Evolutionary conservation across 2,329 filamentous ascomycete genomes (phyloP), one percentile per base, ranked within the genome.

Genomic region (Leptodontidium sp.): DNA sequence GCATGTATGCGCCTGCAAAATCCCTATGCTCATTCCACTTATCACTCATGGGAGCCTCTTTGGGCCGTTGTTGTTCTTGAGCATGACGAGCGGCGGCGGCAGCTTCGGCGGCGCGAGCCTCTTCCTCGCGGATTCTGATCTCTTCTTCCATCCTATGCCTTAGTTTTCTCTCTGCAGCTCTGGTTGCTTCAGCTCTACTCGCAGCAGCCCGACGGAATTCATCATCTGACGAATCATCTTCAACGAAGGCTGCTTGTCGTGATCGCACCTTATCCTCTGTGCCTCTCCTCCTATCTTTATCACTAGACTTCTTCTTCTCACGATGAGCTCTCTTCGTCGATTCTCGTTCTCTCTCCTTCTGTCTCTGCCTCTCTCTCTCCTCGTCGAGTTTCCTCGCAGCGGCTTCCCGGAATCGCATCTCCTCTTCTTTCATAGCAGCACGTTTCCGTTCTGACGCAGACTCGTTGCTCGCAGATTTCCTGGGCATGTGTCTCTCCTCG

Each of bases 381-480:
- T 79, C 77, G 5, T 61, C 64, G 6, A 53, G 15, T n/a, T 68
- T 64, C 52, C 61, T 53, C 3, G 45, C 6, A 43, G 52, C 43
- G 73, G 72, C 75, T 73, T 70, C 75, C 68, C 70, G 76, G 74
- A 57, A 52, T 66, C 64, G 47, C 45, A 49, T 17, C 24, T 61
- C 45, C 21, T 80, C 78, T n/a, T 78, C 78, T 47, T 77, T 73
- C 26, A 70, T 65, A 14, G 75, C 64, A 43, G 70, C 43, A 57
- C 67, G 76, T 73, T 75, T 79, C 47, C 77, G 75, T 35, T 80
- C 79, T 50, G 70, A 64, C 17, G 67, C 32, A 26, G 73, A 73
- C 50, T 83, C 79, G 65, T 86, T 86, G 66, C 83, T 85, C 1
- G 83, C 76, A 5, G 85, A 78, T 21, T 85, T 85, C 59, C 84